phyloP scores from a whole-genome alignment of 108 stramenopile species.

The Skeletonema marinoi region DNA sequence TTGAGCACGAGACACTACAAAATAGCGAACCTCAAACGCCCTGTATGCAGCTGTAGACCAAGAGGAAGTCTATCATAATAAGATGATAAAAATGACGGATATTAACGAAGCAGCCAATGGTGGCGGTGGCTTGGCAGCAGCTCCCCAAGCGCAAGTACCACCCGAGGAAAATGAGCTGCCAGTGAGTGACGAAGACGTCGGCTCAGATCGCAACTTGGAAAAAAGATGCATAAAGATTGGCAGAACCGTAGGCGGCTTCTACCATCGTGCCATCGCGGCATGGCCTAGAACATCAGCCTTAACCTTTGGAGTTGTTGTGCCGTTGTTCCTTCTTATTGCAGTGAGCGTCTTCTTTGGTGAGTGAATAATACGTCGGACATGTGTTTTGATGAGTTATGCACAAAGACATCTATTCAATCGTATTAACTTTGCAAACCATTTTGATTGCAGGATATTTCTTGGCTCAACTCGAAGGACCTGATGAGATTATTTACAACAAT shows the following conservation, averaged over 20 bases:
- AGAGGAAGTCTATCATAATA: too few relatives aligned
- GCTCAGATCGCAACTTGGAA: not conserved
- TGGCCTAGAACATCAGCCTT: slow-evolving; percentile 40
- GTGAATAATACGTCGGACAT: too few relatives aligned
- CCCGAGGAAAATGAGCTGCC: not conserved
- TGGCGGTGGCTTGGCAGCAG: not conserved
- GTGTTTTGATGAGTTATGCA: too few relatives aligned
- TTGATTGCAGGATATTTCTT: not conserved
- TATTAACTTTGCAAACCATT: not conserved
- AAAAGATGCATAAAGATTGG: not conserved
- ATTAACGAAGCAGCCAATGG: not conserved
- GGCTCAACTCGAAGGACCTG: slow-evolving; percentile 24
- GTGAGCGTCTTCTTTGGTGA: slow-evolving; percentile 21
- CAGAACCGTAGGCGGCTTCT: not conserved
- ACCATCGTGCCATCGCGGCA: not conserved
- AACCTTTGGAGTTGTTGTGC: slow-evolving; percentile 28
- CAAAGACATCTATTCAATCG: not conserved
- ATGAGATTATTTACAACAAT: slow-evolving; percentile 32
- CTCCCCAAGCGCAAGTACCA: not conserved
- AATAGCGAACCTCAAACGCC: too few relatives aligned
- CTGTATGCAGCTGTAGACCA: too few relatives aligned
- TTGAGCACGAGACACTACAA: too few relatives aligned
- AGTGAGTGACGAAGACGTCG: not conserved
- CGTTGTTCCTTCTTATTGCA: slow-evolving; percentile 32
- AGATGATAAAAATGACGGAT: not conserved